Evolutionary conservation across 2,329 filamentous ascomycete genomes (phyloP).

Genomic region (Dothistroma pini): DNA sequence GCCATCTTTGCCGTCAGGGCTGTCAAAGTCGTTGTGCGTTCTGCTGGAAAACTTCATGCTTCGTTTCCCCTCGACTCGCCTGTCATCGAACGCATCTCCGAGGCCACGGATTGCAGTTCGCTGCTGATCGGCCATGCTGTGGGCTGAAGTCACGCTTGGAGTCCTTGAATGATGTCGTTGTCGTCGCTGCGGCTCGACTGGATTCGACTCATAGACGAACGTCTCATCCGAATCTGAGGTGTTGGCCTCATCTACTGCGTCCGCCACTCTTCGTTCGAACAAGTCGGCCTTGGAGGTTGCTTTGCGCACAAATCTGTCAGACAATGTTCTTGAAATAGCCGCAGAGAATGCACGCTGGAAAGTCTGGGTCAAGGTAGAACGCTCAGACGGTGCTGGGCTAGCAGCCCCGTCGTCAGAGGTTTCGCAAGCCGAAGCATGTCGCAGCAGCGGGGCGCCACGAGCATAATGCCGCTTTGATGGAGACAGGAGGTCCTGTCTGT

Average conservation of each 20-base stretch:
- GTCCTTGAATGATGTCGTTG: conserved; percentile 90
- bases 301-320: conserved; percentile 41
- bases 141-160: conserved; percentile 81
- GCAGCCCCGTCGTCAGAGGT: background rate
- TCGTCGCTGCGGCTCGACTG: conserved; percentile 57
- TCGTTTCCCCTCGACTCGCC: conserved; percentile 69
- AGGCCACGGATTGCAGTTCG: conserved; percentile 58
- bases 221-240: conserved; percentile 98
- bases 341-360: conserved; percentile 13
- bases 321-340: conserved; percentile 23
- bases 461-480: background rate
- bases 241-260: conserved; percentile 90
- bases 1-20: conserved; percentile 39
- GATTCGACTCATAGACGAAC: conserved; percentile 98
- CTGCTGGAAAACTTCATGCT: conserved; percentile 94
- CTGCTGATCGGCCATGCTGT: conserved; percentile 63
- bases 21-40: conserved; percentile 62
- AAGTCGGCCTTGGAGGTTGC: conserved; percentile 95
- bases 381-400: background rate
- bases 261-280: conserved; percentile 95
- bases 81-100: conserved; percentile 60
- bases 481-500: background rate
- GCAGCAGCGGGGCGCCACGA: background rate
- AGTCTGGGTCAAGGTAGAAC: background rate
- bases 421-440: background rate